Conservation (phyloP, 345 rosid species). For the Geranium rotundifolium region DNA sequence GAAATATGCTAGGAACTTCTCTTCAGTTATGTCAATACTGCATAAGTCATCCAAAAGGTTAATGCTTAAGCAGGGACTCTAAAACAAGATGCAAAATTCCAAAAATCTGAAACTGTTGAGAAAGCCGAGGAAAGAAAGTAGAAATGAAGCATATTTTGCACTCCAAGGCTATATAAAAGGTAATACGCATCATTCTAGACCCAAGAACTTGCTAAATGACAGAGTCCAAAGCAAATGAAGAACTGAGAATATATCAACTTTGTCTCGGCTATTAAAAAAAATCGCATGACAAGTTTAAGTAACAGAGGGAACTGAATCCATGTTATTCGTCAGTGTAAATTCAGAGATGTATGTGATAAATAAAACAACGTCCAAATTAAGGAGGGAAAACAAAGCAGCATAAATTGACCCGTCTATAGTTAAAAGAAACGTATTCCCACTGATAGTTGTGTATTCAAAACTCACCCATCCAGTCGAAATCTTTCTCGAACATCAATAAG, state of each 20-base stretch:
- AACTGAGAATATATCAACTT: background rate
- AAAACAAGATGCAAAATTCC: background rate
- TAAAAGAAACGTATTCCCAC: background rate
- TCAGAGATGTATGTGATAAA: background rate
- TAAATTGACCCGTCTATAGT: background rate
- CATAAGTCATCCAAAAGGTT: conserved; percentile 19
- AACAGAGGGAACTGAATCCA: background rate
- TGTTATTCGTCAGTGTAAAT: background rate
- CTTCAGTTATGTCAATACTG: conserved; percentile 74
- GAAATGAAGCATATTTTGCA: background rate
- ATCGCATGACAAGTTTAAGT: background rate
- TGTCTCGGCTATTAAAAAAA: background rate
- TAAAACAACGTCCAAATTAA: no score
- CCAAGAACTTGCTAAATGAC: background rate
- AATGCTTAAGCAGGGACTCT: background rate
- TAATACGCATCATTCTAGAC: background rate
- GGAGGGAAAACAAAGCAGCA: background rate
- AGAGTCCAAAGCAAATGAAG: background rate
- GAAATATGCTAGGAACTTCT: conserved; percentile 80
- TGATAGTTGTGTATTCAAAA: conserved; percentile 2
- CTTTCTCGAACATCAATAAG: conserved; percentile 87
- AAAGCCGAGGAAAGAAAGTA: background rate
- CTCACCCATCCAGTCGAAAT: conserved; percentile 81
- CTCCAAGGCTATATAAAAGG: background rate
- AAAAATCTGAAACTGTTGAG: background rate